Percentiles rank a stretch among this genome's conserved stretches.
Conservation (phyloP, 805 yeast genomes). For the Blastobotrys attinorum region DNA sequence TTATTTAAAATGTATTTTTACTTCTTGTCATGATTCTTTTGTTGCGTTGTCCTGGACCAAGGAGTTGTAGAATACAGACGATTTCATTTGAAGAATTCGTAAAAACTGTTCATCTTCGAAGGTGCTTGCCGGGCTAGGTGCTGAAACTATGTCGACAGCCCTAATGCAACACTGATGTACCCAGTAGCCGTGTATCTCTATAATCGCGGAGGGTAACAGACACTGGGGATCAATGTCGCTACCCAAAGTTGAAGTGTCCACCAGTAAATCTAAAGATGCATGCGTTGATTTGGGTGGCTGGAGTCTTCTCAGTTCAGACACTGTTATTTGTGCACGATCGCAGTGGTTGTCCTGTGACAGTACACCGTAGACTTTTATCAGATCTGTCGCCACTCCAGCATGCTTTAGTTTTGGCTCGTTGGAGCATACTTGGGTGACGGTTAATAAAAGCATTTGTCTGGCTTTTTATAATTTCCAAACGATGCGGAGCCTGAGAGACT, state of each 20-base stretch:
- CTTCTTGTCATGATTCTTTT: too few species aligned
- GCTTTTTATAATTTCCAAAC: too few species aligned
- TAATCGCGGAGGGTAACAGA: neutral
- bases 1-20: too few species aligned
- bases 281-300: too few species aligned
- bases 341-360: neutral
- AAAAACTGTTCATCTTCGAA: neutral
- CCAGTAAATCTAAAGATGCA: neutral
- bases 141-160: neutral
- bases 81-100: neutral
- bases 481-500: too few species aligned
- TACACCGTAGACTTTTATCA: conserved; percentile 1
- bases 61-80: neutral
- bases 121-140: neutral
- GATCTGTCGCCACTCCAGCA: neutral
- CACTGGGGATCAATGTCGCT: neutral
- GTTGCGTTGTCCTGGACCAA: too few species aligned
- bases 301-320: neutral
- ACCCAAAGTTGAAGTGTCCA: neutral
- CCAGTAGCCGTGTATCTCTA: conserved; percentile 3
- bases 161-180: neutral
- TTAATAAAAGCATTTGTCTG: conserved; percentile 1
- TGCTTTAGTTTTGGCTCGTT: neutral
- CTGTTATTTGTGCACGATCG: neutral
- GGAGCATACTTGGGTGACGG: neutral